phyloP scores from a whole-genome alignment of 2,329 filamentous ascomycete genomes.

The Alternaria tenuissima region DNA sequence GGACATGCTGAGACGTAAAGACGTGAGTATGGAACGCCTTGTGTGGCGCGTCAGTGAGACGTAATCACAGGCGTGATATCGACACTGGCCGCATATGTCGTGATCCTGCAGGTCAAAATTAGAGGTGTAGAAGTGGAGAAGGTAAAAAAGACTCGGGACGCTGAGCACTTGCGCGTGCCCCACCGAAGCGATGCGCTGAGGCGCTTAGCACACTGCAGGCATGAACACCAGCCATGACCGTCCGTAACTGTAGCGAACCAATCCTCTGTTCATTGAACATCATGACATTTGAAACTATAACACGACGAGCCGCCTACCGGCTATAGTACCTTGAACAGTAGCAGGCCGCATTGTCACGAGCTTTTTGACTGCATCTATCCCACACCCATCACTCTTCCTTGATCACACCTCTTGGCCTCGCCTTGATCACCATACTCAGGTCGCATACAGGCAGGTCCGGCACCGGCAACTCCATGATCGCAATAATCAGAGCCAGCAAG shows the following conservation, averaged over 20 bases:
- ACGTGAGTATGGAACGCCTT: slow-evolving; percentile 56
- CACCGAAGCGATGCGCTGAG: neutral
- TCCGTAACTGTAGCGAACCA: too few species aligned
- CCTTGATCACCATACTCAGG: neutral
- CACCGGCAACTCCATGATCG: slow-evolving; percentile 28
- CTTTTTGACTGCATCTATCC: neutral
- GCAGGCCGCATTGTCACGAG: too few species aligned
- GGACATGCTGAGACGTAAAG: slow-evolving; percentile 54
- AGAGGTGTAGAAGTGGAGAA: neutral
- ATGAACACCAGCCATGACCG: neutral
- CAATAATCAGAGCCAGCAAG: slow-evolving; percentile 18
- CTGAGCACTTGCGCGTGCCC: neutral
- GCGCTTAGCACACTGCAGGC: neutral
- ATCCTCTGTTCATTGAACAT: neutral
- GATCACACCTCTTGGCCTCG: neutral
- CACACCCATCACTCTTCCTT: neutral
- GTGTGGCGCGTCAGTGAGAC: slow-evolving; percentile 47
- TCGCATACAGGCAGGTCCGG: neutral
- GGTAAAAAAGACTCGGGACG: neutral
- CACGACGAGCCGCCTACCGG: too few species aligned
- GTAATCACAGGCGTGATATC: neutral
- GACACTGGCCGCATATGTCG: neutral
- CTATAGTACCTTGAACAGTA: too few species aligned
- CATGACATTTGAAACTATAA: too few species aligned
- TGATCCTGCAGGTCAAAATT: neutral